A percentile compares a stretch with the other conserved stretches of the same genome.
phyloP scores from a whole-genome alignment of 257 asterid genomes.

The Verbena officinalis region DNA sequence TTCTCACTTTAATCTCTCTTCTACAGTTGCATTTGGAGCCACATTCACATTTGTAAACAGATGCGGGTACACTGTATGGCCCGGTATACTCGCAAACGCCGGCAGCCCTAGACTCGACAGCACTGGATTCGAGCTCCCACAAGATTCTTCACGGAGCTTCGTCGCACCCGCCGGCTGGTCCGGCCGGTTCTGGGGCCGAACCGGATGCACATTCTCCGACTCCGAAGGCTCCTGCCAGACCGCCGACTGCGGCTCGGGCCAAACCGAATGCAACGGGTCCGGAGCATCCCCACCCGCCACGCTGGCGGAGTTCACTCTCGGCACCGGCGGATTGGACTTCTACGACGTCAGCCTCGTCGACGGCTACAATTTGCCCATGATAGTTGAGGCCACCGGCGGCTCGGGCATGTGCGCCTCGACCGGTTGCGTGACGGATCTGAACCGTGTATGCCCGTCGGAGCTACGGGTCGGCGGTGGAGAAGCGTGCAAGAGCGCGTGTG shows the following conservation, averaged over 20 bases:
- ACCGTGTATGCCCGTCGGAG: constrained; percentile 88
- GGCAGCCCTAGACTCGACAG: constrained; percentile 73
- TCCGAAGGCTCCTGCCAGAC: constrained; percentile 72
- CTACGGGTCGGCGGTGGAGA: constrained; percentile 61
- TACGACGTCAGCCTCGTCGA: constrained; percentile 95
- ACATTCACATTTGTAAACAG: constrained; percentile 89
- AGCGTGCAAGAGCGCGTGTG: constrained; percentile 94
- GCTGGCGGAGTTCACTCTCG: constrained; percentile 87
- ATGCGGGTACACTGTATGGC: constrained; percentile 89
- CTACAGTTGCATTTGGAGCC: constrained; percentile 63
- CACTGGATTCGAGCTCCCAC: constrained; percentile 89
- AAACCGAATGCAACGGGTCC: constrained; percentile 73
- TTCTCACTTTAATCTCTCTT: constrained; percentile 5
- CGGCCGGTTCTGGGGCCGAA: constrained; percentile 94
- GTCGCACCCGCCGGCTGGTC: constrained; percentile 91
- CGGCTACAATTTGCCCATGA: constrained; percentile 86
- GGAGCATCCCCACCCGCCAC: constrained; percentile 98
- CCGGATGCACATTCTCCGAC: constrained; percentile 68
- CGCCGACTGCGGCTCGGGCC: constrained; percentile 90
- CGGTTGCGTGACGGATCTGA: constrained; percentile 93
- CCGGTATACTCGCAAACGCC: constrained; percentile 86
- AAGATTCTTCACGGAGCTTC: constrained; percentile 62
- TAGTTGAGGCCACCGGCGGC: constrained; percentile 81
- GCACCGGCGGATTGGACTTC: constrained; percentile 70
- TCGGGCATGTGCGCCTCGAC: constrained; percentile 93